Conservation (phyloP, 345 rosid genomes). For the Microthlaspi erraticum region DNA sequence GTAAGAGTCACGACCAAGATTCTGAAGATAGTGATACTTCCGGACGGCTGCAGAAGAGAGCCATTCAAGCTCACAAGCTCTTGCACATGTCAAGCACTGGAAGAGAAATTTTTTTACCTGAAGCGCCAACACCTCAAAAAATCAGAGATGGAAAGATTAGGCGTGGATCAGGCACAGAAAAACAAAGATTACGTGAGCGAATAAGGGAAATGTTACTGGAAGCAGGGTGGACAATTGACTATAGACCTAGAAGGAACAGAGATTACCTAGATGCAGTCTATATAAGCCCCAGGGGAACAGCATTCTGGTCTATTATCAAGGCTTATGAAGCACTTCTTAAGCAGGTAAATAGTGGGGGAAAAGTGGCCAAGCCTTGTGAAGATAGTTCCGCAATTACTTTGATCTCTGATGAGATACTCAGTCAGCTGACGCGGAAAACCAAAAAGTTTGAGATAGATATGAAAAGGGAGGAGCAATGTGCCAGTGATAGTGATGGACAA, state of each 20-base stretch:
- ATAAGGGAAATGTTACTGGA: conserved; percentile 83
- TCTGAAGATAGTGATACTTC: conserved; percentile 61
- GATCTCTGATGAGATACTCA: conserved; percentile 71
- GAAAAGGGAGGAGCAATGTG: conserved; percentile 57
- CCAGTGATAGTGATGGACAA: conserved; percentile 47
- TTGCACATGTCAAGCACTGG: conserved; percentile 45
- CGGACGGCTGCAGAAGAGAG: conserved; percentile 47
- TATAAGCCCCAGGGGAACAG: conserved; percentile 84
- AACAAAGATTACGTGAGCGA: conserved; percentile 85
- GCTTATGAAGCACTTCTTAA: conserved; percentile 90
- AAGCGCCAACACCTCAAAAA: conserved; percentile 43
- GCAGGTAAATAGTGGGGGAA: conserved; percentile 60
- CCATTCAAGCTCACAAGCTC: conserved; percentile 46
- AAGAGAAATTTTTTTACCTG: conserved; percentile 53
- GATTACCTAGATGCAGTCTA: conserved; percentile 91
- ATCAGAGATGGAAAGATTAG: conserved; percentile 61
- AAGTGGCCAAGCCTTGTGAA: conserved; percentile 46
- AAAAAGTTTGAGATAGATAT: conserved; percentile 61
- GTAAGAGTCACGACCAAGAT: conserved; percentile 52
- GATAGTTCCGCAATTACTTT: conserved; percentile 60
- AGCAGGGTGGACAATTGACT: conserved; percentile 94
- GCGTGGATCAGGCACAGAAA: conserved; percentile 93
- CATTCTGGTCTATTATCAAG: conserved; percentile 93
- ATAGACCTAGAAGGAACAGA: conserved; percentile 87
- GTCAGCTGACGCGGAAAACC: conserved; percentile 70